phyloP scores from a whole-genome alignment of 2,329 filamentous ascomycete genomes.

The Septoria linicola region DNA sequence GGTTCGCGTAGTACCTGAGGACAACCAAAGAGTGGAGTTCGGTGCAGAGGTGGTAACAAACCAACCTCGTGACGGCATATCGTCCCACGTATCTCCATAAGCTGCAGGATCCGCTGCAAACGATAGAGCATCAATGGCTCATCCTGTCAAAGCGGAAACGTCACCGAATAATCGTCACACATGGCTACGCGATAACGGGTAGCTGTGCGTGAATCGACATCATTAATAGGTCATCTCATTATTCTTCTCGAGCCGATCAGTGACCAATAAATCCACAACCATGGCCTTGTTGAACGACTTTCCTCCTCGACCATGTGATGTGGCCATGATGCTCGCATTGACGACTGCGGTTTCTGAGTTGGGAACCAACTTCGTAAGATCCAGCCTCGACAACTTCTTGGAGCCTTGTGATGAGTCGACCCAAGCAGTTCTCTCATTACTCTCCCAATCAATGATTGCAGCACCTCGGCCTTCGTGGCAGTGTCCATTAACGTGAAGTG shows the following conservation, averaged over 20 bases:
- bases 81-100: conserved; percentile 3
- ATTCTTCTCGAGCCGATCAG: too few relatives aligned
- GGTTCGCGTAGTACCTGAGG: conserved; percentile 16
- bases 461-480: conserved; percentile 67
- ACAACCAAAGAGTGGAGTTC: conserved; percentile 11
- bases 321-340: conserved; percentile 74
- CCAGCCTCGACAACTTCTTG: conserved; percentile 63
- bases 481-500: conserved; percentile 68
- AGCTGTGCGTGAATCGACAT: too few relatives aligned
- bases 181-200: too few relatives aligned
- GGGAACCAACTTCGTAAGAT: conserved; percentile 52
- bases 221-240: too few relatives aligned
- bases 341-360: conserved; percentile 72
- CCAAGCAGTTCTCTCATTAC: conserved; percentile 46
- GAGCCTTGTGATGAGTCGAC: conserved; percentile 57
- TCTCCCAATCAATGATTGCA: conserved; percentile 60
- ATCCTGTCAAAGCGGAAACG: too few relatives aligned
- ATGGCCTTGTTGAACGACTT: conserved; percentile 75
- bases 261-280: conserved; percentile 65
- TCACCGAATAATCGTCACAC: too few relatives aligned
- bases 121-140: background rate
- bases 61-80: conserved; percentile 1
- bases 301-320: conserved; percentile 52
- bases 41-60: background rate
- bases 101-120: background rate